Base-by-base conservation (phyloP, 2,329 filamentous ascomycete genomes). In the Microdochium bolleyi region DNA sequence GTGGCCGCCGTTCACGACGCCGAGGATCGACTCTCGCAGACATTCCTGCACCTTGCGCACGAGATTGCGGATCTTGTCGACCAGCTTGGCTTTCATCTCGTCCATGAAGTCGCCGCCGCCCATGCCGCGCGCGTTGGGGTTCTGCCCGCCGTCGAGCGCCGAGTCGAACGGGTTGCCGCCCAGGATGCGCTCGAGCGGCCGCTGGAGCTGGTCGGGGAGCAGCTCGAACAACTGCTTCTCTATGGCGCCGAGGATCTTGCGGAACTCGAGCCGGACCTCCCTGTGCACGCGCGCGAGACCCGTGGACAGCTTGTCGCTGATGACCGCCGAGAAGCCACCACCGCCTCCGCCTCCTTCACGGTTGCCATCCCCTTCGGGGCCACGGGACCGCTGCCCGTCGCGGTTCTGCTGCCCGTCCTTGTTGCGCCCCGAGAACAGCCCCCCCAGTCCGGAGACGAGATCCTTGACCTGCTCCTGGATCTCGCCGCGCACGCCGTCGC, bases 161-260 rank as follows among this genome's bases (percentile, higher is more conserved):
- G 67, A 60, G 58, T 75, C 72, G 53, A 75, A 75, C 7, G 73
- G 73, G 49, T 75, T 75, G 2, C 73, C 73, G 0, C 73, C 73
- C 0, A 75, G 67, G 10, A 75, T 72, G 63, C 71, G 74, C 58
- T 75, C 73, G 0, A 75, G 66, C 0, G 72, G 71, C 0, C 67
- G 61, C 55, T 75, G 72, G 54, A 75, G 67, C 49, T 68, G 55
- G 49, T 74, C 71, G 1, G 73, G 73, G 0, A 75, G 65, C 13
- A 72, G 56, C 60, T 75, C 73, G 30, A 75, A 75, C 1, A 75
- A 66, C 55, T 72, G 60, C 62, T 73, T 74, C 61, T 75, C 73
- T 27, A 75, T 75, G 3, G 54, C 63, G 41, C 71, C 73, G 0
- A 75, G 64, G 1, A 73, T 57, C 56, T 64, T 73, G 57, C 73